Evolutionary conservation across 2,329 filamentous ascomycete species (phyloP).

Genomic region (Sclerotinia borealis): DNA sequence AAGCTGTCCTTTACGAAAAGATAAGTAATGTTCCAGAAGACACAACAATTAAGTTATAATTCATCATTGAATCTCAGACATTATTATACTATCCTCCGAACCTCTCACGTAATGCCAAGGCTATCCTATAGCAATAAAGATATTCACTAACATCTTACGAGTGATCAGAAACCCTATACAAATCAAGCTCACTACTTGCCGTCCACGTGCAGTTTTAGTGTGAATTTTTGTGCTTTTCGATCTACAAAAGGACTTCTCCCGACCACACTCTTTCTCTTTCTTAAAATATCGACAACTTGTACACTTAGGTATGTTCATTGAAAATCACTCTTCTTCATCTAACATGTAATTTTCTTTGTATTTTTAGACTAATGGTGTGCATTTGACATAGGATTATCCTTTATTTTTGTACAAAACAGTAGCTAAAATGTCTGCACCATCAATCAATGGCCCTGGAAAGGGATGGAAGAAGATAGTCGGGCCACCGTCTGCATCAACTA

Average conservation of each 20-base stretch:
- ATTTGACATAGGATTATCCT: not conserved
- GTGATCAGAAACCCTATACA: not conserved
- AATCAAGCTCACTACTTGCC: too few relatives aligned
- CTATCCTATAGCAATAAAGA: not conserved
- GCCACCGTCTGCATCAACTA: not conserved
- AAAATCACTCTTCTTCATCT: not conserved
- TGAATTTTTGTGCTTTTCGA: not conserved
- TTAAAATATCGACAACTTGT: not conserved
- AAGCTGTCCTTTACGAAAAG: not conserved
- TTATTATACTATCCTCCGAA: not conserved
- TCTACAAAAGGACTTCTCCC: not conserved
- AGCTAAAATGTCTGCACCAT: not conserved
- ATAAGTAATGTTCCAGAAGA: not conserved
- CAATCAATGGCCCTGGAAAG: not conserved
- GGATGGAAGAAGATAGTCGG: not conserved
- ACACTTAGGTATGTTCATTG: not conserved
- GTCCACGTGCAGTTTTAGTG: not conserved
- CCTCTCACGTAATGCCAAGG: not conserved
- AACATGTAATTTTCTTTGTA: fast-evolving
- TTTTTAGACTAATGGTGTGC: not conserved
- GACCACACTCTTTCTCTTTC: not conserved
- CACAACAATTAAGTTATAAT: not conserved
- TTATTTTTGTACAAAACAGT: not conserved
- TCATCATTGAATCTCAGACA: not conserved
- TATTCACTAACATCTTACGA: not conserved